Conservation (phyloP, 2,329 filamentous ascomycete genomes). For the Arthrobotrys pseudoclavata region DNA sequence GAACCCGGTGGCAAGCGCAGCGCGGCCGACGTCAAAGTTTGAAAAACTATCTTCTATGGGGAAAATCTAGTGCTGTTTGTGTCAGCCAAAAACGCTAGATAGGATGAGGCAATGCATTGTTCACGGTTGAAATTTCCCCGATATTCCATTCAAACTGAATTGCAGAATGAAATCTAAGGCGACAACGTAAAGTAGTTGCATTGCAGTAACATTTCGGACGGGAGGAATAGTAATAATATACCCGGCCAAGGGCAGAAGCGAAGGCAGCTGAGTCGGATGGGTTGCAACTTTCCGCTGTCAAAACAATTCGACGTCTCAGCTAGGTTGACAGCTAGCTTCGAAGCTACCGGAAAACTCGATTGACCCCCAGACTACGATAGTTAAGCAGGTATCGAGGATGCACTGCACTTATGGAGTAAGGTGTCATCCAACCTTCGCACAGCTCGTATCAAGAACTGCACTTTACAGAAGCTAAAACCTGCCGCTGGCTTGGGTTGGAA, state of each 20-base stretch:
- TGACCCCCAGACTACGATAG: background rate
- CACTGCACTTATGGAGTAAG: background rate
- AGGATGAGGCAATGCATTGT: slow-evolving; percentile 28
- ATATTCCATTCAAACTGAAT: slow-evolving; percentile 14
- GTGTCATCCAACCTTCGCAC: background rate
- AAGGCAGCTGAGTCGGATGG: slow-evolving; percentile 44
- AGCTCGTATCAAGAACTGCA: slow-evolving; percentile 15
- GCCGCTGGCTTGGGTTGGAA: background rate
- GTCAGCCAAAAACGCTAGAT: slow-evolving; percentile 36
- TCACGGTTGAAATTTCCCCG: slow-evolving; percentile 10
- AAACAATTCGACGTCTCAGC: slow-evolving; percentile 22
- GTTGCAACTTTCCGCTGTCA: slow-evolving; percentile 45
- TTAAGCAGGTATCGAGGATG: background rate
- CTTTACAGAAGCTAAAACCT: slow-evolving; percentile 11
- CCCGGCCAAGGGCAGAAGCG: slow-evolving; percentile 12
- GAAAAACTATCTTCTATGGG: slow-evolving; percentile 30
- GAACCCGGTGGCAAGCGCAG: slow-evolving; percentile 24
- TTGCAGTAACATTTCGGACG: slow-evolving; percentile 20
- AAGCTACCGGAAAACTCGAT: slow-evolving; percentile 17
- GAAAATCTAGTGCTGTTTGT: slow-evolving; percentile 29
- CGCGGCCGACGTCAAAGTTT: slow-evolving; percentile 35
- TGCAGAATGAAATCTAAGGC: slow-evolving; percentile 9
- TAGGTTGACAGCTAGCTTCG: slow-evolving; percentile 2
- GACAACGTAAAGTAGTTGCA: slow-evolving; percentile 15
- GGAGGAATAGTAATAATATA: slow-evolving; percentile 35